Percentiles rank a stretch among this genome's conserved stretches.
Conservation (phyloP, 1,284 basidiomycete genomes). For the Ceratobasidium sp. region DNA sequence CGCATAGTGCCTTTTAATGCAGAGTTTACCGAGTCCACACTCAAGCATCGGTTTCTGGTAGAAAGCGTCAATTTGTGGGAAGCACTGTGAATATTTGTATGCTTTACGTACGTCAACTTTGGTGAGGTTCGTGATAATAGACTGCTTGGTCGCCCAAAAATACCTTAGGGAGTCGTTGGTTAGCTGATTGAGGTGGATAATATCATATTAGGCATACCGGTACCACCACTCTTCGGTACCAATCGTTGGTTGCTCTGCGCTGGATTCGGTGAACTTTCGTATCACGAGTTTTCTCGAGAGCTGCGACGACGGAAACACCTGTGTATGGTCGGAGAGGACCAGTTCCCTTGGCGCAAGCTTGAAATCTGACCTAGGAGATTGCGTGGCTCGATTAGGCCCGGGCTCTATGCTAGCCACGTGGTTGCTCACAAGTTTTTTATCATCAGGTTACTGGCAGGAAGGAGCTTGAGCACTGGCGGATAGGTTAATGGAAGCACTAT, state of each 20-base stretch:
- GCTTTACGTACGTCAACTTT: conserved; percentile 1
- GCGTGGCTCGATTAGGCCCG: neutral
- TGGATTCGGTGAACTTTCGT: neutral
- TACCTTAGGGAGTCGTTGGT: neutral
- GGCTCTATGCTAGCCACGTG: neutral
- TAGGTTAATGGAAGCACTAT: neutral
- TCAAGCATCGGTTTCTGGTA: neutral
- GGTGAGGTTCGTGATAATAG: neutral
- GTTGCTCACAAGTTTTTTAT: conserved; percentile 13
- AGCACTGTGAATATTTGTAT: too few relatives aligned
- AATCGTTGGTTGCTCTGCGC: conserved; percentile 13
- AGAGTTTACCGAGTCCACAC: conserved; percentile 4
- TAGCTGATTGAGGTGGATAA: neutral
- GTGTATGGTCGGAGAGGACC: conserved; percentile 16
- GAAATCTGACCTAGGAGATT: neutral
- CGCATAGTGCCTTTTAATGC: conserved; percentile 13
- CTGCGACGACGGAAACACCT: conserved; percentile 13
- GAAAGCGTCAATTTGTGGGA: neutral
- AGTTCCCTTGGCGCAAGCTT: conserved; percentile 7
- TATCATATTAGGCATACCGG: neutral
- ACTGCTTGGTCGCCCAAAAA: conserved; percentile 25
- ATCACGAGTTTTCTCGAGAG: conserved; percentile 8
- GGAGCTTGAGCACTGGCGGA: conserved; percentile 12
- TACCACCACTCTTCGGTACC: conserved; percentile 19
- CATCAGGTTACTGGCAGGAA: neutral